phyloP scores from a whole-genome alignment of 495 filamentous ascomycete species.

The Talaromyces wortmannii region DNA sequence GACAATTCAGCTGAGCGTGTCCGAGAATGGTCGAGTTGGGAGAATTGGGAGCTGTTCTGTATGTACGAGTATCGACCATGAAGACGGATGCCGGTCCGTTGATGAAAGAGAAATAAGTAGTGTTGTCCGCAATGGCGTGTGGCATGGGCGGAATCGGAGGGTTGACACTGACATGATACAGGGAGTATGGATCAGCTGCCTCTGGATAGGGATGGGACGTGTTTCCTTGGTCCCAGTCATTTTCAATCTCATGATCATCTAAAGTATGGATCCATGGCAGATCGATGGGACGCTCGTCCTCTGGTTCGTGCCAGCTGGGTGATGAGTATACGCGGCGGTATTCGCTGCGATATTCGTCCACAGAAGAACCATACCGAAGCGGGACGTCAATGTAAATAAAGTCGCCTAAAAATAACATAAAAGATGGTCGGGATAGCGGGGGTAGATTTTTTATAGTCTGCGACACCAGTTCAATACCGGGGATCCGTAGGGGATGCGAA shows the following conservation, averaged over 20 bases:
- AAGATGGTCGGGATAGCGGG: conserved; percentile 52
- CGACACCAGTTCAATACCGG: conserved; percentile 63
- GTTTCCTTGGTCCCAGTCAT: conserved; percentile 75
- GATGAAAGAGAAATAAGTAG: conserved; percentile 79
- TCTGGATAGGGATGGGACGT: conserved; percentile 63
- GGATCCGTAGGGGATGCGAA: conserved; percentile 73
- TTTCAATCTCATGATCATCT: conserved; percentile 93
- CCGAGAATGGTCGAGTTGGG: conserved; percentile 82
- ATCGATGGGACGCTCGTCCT: conserved; percentile 33
- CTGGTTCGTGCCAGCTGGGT: conserved; percentile 72
- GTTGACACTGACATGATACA: conserved; percentile 81
- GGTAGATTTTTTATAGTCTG: conserved; percentile 53
- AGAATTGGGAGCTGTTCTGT: conserved; percentile 60
- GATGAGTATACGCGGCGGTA: conserved; percentile 92
- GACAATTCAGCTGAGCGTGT: conserved; percentile 64
- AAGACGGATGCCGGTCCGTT: conserved; percentile 92
- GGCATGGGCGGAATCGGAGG: conserved; percentile 53
- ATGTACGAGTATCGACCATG: conserved; percentile 85
- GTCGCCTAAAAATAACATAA: conserved; percentile 98
- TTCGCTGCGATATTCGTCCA: conserved; percentile 76
- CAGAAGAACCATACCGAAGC: conserved; percentile 59
- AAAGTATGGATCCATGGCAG: conserved; percentile 94
- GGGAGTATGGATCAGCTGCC: conserved; percentile 77
- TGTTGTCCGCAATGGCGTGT: conserved; percentile 35
- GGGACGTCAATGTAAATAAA: conserved; percentile 98